Evolutionary conservation across 1,139 yeast genomes (phyloP).

Genomic region (Candida frijolesensis): DNA sequence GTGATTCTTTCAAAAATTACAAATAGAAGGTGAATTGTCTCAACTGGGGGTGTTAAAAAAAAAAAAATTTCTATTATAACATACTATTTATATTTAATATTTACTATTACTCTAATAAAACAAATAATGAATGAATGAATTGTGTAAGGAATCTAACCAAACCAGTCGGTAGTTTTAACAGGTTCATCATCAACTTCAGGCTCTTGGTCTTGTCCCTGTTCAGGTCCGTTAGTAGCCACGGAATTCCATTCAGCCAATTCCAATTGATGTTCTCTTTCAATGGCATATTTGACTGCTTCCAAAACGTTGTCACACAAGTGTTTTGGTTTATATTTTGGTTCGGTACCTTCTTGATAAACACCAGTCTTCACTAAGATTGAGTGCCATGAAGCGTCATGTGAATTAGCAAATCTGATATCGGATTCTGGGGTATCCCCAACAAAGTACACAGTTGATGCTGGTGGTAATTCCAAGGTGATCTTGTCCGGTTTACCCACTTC

Average conservation of each 20-base stretch:
- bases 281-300: conserved; percentile 81
- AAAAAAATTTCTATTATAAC: neutral
- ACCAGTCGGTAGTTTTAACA: conserved; percentile 3
- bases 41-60: too few relatives aligned
- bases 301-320: conserved; percentile 71
- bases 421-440: conserved; percentile 95
- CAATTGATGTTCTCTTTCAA: conserved; percentile 73
- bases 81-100: neutral
- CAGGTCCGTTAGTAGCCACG: conserved; percentile 29
- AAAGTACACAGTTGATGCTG: conserved; percentile 83
- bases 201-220: conserved; percentile 26
- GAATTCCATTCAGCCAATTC: conserved; percentile 73
- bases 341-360: conserved; percentile 79
- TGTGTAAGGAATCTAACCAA: neutral
- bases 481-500: conserved; percentile 36
- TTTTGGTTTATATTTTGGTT: conserved; percentile 77
- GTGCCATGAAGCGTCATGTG: conserved; percentile 82
- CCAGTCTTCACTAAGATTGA: conserved; percentile 86
- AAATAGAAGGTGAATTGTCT: neutral
- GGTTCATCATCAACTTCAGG: conserved; percentile 27
- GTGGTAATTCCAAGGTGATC: conserved; percentile 64
- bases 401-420: conserved; percentile 83
- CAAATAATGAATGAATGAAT: neutral
- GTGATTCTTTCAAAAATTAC: conserved; percentile 18
- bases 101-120: neutral